These are phyloP conservation scores for Hortaea werneckii DNA, from an alignment of 2,329 filamentous ascomycete species.

Conservation along the genomic window DNA sequence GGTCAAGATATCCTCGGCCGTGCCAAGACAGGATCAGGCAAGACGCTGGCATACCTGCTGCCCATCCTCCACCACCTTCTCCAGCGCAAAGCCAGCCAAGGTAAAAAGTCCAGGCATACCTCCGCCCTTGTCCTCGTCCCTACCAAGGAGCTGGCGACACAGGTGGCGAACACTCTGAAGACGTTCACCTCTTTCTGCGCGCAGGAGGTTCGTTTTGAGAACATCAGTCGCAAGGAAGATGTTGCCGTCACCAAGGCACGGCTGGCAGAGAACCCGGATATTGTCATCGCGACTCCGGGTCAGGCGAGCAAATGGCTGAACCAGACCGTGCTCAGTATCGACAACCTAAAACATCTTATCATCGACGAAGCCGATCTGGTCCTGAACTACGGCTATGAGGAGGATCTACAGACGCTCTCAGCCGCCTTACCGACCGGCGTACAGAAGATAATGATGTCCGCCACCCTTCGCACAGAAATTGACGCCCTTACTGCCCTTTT, in stretches of 20 bases:
- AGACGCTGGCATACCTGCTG: constrained; percentile 91
- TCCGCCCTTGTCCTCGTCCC: constrained; percentile 85
- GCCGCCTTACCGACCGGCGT: constrained; percentile 71
- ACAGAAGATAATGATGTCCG: constrained; percentile 88
- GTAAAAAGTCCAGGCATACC: constrained; percentile 40
- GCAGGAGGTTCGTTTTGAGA: constrained; percentile 71
- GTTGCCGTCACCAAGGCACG: constrained; percentile 81
- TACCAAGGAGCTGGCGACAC: constrained; percentile 85
- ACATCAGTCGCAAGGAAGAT: constrained; percentile 82
- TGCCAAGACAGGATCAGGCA: constrained; percentile 90
- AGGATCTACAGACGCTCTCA: constrained; percentile 73
- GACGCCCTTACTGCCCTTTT: constrained; percentile 78
- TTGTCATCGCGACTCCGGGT: constrained; percentile 86
- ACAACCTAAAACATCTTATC: constrained; percentile 65
- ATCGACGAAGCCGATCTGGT: constrained; percentile 93
- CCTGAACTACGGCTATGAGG: constrained; percentile 85
- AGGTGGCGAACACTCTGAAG: constrained; percentile 71
- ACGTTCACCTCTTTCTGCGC: constrained; percentile 72
- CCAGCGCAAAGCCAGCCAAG: constrained; percentile 56
- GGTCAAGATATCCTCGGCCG: constrained; percentile 86
- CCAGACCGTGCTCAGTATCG: constrained; percentile 58
- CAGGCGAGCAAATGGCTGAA: constrained; percentile 70
- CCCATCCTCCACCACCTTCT: constrained; percentile 80
- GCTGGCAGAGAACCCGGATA: constrained; percentile 74
- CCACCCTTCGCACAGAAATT: constrained; percentile 80